Conservation (phyloP, 768 basidiomycete genomes). For the Phlebiopsis flavidoalba region DNA sequence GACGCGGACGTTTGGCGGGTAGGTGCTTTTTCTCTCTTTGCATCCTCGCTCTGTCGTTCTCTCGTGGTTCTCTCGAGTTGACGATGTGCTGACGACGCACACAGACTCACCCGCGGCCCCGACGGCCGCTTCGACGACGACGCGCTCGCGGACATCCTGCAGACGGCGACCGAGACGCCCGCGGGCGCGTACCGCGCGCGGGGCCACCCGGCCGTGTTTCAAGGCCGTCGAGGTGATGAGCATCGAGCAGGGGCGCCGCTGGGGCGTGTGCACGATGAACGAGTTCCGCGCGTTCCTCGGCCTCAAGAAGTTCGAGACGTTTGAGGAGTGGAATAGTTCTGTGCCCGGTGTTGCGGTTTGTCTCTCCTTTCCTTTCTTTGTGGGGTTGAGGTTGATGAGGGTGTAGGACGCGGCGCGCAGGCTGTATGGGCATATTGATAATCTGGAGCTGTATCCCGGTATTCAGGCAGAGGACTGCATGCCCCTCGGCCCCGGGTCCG, state of each 20-base stretch:
- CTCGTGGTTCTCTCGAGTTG: background rate
- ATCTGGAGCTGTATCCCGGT: conserved; percentile 31
- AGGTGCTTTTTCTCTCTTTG: background rate
- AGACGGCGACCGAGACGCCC: conserved; percentile 38
- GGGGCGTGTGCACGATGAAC: conserved; percentile 46
- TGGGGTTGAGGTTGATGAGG: conserved; percentile 13
- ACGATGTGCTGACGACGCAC: background rate
- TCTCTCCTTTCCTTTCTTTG: conserved; percentile 23
- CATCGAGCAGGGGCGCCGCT: conserved; percentile 42
- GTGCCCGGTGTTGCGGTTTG: conserved; percentile 44
- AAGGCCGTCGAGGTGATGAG: conserved; percentile 52
- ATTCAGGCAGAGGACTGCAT: conserved; percentile 26
- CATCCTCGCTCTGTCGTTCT: too few species aligned
- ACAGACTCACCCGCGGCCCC: too few species aligned
- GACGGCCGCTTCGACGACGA: conserved; percentile 50
- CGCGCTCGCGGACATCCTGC: conserved; percentile 36
- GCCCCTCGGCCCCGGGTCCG: conserved; percentile 20
- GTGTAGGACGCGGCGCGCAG: conserved; percentile 22
- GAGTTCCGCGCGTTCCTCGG: conserved; percentile 72
- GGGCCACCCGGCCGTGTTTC: conserved; percentile 41
- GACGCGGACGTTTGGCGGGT: conserved; percentile 23
- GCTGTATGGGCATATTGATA: conserved; percentile 30
- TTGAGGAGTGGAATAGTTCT: conserved; percentile 66
- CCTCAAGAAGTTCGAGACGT: conserved; percentile 39
- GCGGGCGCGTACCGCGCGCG: conserved; percentile 46